Evolutionary conservation across 2,329 filamentous ascomycete genomes (phyloP), one percentile per base, ranked within the genome.

Genomic region (Aschersonia sp.): DNA sequence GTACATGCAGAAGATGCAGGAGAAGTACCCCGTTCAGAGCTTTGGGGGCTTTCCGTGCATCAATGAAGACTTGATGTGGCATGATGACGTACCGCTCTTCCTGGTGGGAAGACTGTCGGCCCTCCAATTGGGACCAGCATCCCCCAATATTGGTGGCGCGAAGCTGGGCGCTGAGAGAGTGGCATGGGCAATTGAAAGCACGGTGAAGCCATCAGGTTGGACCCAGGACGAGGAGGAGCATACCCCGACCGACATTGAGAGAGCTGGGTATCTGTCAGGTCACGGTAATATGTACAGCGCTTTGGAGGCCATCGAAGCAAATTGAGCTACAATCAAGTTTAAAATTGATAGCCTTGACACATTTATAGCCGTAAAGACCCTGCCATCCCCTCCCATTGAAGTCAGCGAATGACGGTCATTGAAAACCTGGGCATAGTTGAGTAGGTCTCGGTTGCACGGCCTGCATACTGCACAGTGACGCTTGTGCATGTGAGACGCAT

Each of bases 51-150:
- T 88, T 22, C 85, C 86, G 0, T 85, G 81, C 53, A 62, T 90
- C 46, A 89, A 75, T 2, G 77, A 89, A 42, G 84, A 90, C 55
- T 66, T 90, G 51, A 83, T 81, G 72, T 90, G 85, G 85, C 70
- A 70, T 39, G 69, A 80, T 0, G 77, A 78, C n/a, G 75, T 90
- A 1, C 85, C 85, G 1, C 62, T 88, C 1, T 89, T 87, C 57
- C 63, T 85, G 49, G 80, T 81, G 0, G 85, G 83, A 2, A 70
- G 78, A 46, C 64, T 89, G 37, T 85, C 81, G 0, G 77, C 73
- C 1, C 60, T 90, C 54, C 72, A 79, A 49, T 64, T 90, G 0
- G 85, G 85, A 0, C 85, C 85, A 9, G 83, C 79, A 0, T 83
- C 82, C 1, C 78, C 76, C 0, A 89, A 89, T 59, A 66, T 89